Conservation (phyloP, 805 yeast species). For the Candida stauntonica region DNA sequence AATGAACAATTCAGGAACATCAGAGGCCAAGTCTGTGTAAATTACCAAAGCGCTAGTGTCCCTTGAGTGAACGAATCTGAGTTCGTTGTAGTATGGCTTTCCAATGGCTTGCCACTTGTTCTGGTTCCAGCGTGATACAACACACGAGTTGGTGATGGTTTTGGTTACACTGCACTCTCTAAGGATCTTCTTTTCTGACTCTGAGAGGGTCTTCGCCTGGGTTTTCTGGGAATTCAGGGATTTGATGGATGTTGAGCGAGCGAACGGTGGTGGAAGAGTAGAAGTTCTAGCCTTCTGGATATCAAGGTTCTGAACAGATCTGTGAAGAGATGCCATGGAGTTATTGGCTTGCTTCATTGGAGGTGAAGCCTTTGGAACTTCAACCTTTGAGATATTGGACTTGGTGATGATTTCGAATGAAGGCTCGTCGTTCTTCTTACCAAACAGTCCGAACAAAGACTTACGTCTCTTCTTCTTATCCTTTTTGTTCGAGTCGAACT, state of each 20-base stretch:
- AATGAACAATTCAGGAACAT: conserved; percentile 13
- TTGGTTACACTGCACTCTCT: conserved; percentile 5
- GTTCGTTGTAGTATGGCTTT: conserved; percentile 10
- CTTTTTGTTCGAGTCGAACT: conserved; percentile 6
- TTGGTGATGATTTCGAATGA: conserved; percentile 25
- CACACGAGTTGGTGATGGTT: conserved; percentile 14
- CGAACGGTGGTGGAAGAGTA: conserved; percentile 12
- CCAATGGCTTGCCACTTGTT: conserved; percentile 24
- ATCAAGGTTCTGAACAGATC: conserved; percentile 6
- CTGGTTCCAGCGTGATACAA: conserved; percentile 22
- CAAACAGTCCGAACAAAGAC: conserved; percentile 24
- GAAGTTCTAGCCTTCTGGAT: conserved; percentile 1
- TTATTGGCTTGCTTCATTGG: neutral
- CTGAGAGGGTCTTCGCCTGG: conserved; percentile 1
- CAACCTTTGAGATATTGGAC: conserved; percentile 5
- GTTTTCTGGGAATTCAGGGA: neutral
- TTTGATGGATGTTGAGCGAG: neutral
- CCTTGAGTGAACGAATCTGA: conserved; percentile 16
- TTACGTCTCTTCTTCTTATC: conserved; percentile 19
- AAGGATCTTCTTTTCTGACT: conserved; percentile 11
- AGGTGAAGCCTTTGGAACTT: neutral
- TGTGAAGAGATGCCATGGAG: conserved; percentile 14
- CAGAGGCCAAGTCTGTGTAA: conserved; percentile 4
- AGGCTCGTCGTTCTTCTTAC: conserved; percentile 18
- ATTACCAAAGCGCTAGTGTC: conserved; percentile 13